Base-by-base conservation (phyloP, 2,329 filamentous ascomycete genomes). In the Zasmidium citrigriseum region DNA sequence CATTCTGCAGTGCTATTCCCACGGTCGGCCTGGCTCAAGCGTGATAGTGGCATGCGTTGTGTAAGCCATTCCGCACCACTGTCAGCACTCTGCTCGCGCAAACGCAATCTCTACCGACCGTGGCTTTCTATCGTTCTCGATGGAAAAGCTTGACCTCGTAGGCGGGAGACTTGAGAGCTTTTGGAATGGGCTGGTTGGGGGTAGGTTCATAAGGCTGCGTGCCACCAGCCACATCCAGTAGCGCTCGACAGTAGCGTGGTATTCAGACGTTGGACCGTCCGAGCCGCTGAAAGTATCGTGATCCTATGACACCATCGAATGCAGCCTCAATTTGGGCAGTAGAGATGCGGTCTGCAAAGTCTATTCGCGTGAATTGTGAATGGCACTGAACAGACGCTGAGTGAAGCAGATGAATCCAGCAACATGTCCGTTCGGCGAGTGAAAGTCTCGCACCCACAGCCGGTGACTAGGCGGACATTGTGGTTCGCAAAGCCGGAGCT, bases 111-210 rank as follows among this genome's bases (percentile, higher is more conserved):
- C 41, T 23, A n/a, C 50, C 50, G 34, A 52, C 21, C 27, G 1
- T 18, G n/a, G 51, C 21, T 12, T 21, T 24, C 46, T 38, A 49
- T 25, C 21, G 45, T 57, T 60, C 58, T 54, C 38, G 58, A 60
- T 54, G 38, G 51, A 54, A 60, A 60, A 60, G 58, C 58, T 60
- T 60, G 50, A 47, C 45, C 41, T 24, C 7, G 5, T 41, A 41
- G 34, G 14, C 34, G 34, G 12, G 34, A 23, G 24, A 34, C 50
- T 60, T 54, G 51, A 24, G 34, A 47, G 24, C 41, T 52, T 47
- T 27, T 16, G 53, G 48, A 20, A 24, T 59, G 44, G 53, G 46
- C 23, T 16, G 24, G 24, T 18, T 22, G 16, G 38, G 21, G n/a
- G 47, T 46, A 57, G 27, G 29, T 56, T 47, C 25, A 44, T 46